Conservation (phyloP, 371 early-diverging fungal genomes). For the Massospora cicadina region DNA sequence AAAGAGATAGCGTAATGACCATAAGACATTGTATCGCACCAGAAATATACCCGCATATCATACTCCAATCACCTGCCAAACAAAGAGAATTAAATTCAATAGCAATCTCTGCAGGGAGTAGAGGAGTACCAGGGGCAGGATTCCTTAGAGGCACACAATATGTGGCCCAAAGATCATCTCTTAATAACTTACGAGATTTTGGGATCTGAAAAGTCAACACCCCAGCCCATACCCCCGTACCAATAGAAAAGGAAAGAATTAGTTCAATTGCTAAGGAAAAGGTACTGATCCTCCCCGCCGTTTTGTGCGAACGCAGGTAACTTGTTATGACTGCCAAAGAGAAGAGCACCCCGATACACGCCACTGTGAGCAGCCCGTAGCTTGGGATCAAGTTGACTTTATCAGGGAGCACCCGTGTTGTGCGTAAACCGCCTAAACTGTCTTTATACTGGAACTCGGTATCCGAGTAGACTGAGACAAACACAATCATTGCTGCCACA, state of each 20-base stretch:
- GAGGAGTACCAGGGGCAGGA: not conserved
- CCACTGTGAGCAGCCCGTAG: not conserved
- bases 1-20: not conserved
- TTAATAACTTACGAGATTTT: not conserved
- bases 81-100: not conserved
- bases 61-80: constrained; percentile 5
- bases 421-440: not conserved
- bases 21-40: not conserved
- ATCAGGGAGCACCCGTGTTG: not conserved
- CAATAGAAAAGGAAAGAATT: not conserved
- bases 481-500: not conserved
- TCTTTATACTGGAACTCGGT: not conserved
- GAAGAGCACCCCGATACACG: not conserved
- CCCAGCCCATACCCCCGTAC: not conserved
- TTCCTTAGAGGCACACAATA: not conserved
- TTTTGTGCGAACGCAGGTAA: not conserved
- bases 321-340: not conserved
- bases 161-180: not conserved
- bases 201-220: not conserved
- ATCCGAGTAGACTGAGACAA: not conserved
- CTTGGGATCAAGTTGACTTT: not conserved
- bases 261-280: not conserved
- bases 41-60: not conserved
- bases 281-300: not conserved
- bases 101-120: not conserved